Evolutionary conservation across 176 grass and related monocot genomes (phyloP).

Genomic region (Musa beccarii): DNA sequence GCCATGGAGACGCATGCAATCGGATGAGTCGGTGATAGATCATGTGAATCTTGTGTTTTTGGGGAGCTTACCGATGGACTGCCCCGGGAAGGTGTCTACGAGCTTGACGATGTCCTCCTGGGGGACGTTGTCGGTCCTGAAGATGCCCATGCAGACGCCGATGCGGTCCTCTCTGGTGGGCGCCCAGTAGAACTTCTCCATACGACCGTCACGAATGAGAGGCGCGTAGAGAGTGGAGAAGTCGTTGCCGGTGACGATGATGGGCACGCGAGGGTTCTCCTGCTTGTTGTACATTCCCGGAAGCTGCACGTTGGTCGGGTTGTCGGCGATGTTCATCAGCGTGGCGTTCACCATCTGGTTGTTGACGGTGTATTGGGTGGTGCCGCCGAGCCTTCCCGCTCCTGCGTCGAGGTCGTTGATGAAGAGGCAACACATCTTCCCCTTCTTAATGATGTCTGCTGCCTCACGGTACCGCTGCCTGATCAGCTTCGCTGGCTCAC

Average conservation of each 20-base stretch:
- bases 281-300: conserved; percentile 29
- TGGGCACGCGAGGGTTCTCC: conserved; percentile 18
- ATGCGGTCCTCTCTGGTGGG: conserved; percentile 17
- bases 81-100: conserved; percentile 14
- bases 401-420: conserved; percentile 28
- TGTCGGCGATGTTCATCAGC: conserved; percentile 30
- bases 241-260: conserved; percentile 18
- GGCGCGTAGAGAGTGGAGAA: conserved; percentile 25
- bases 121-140: conserved; percentile 17
- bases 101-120: conserved; percentile 11
- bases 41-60: background rate
- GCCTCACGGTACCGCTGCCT: conserved; percentile 23
- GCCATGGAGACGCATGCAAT: too few relatives aligned
- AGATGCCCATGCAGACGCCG: conserved; percentile 17
- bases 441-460: conserved; percentile 16
- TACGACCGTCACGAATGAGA: conserved; percentile 20
- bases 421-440: conserved; percentile 27
- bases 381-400: conserved; percentile 9
- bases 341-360: conserved; percentile 29
- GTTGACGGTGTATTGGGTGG: conserved; percentile 29
- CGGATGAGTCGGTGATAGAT: too few relatives aligned
- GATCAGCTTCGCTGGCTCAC: conserved; percentile 23
- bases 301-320: conserved; percentile 26
- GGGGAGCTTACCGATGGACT: conserved; percentile 7
- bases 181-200: conserved; percentile 26